Evolutionary conservation across 2,329 filamentous ascomycete genomes (phyloP), one percentile per base, ranked within the genome.

Genomic region (Pseudocercospora cruenta): DNA sequence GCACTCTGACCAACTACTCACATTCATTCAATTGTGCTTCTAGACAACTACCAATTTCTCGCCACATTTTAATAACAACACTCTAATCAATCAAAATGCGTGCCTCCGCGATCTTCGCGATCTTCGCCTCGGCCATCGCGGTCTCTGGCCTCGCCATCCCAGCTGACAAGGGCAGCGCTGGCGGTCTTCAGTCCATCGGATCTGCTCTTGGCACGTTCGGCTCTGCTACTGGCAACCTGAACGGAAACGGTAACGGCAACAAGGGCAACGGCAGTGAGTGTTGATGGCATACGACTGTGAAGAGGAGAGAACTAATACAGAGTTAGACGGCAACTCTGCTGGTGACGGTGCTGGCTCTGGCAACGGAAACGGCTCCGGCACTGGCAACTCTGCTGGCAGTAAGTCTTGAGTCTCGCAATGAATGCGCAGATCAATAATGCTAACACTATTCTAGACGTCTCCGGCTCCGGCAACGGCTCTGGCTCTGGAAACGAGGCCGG

Each of bases 101-200:
- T 59, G 57, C 57, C 57, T 59, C 57, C 26, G 26, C 39, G 14
- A 45, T 59, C 57, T 24, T 59, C 36, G 33, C 57, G 8, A 43
- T 59, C 33, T n/a, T 59, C n/a, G 57, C 57, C 33, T 59, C 57
- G 36, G 57, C 57, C 57, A n/a, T 59, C 21, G 39, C 39, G 33
- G 36, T 45, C 33, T 59, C 57, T 59, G 57, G 33, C 28, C 33
- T 47, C 57, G 57, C 57, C 33, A 59, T 59, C 33, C 57, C 57
- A 21, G 8, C 33, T 19, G 33, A n/a, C 8, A 26, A 24, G 21
- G 21, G 57, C 26, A 33, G 16, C 12, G 22, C 51, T 22, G 21
- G 19, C 22, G 47, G 47, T 8, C 19, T 12, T 22, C 12, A 51
- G 8, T 51, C 47, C 8, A 51, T 51, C 22, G 47, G 21, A 12